Percentiles rank a stretch among this genome's conserved stretches.
Evolutionary conservation across 2,329 filamentous ascomycete genomes (phyloP).

Genomic region (Pseudogymnoascus pannorum): DNA sequence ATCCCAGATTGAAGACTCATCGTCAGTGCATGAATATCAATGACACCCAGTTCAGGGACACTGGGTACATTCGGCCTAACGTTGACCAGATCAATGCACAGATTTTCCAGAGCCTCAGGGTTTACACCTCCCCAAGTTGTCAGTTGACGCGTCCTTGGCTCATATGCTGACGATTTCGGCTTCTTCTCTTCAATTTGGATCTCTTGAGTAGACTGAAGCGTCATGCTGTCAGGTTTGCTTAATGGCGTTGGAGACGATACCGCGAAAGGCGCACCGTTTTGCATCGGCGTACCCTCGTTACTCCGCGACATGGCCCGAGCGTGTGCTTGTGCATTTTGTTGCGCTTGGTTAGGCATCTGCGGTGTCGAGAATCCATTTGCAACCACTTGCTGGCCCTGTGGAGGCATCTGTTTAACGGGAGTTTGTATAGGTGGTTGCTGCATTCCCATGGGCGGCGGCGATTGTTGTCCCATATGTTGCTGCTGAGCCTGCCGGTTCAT

Average conservation of each 20-base stretch:
- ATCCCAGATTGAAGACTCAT: slow-evolving; percentile 87
- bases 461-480: slow-evolving; percentile 36
- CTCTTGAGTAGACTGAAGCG: slow-evolving; percentile 23
- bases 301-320: slow-evolving; percentile 46
- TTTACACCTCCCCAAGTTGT: slow-evolving; percentile 66
- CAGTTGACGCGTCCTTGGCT: slow-evolving; percentile 46
- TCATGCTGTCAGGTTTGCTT: slow-evolving; percentile 20
- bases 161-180: slow-evolving; percentile 35
- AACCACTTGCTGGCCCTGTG: slow-evolving; percentile 38
- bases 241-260: slow-evolving; percentile 39
- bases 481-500: slow-evolving; percentile 44
- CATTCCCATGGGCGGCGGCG: slow-evolving; percentile 34
- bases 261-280: slow-evolving; percentile 34
- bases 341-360: slow-evolving; percentile 37
- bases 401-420: slow-evolving; percentile 38
- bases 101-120: slow-evolving; percentile 53
- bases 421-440: slow-evolving; percentile 36
- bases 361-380: slow-evolving; percentile 44
- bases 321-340: slow-evolving; percentile 36
- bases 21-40: slow-evolving; percentile 84
- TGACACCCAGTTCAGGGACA: slow-evolving; percentile 71
- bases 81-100: slow-evolving; percentile 60
- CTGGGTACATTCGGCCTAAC: slow-evolving; percentile 69
- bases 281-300: slow-evolving; percentile 35
- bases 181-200: slow-evolving; percentile 8